Base-by-base conservation (phyloP, 345 rosid species). In the Euphorbia tirucalli region DNA sequence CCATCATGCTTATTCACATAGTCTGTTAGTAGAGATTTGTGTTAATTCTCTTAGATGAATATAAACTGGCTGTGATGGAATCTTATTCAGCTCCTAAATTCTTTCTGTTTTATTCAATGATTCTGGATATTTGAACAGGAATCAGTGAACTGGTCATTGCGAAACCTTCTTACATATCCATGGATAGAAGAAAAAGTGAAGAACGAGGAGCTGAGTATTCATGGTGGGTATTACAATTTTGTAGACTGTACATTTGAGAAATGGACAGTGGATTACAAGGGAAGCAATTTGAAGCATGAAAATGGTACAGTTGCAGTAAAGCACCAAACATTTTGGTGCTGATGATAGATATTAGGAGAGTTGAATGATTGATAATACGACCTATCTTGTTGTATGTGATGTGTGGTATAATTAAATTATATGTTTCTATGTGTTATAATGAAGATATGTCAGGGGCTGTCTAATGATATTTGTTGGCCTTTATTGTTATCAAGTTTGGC, bases 141-240 rank as follows among this genome's bases (percentile, higher is more conserved):
- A 32, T 96, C 99, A 1, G 82, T 93, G 48, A 87, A 87, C 74
- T 76, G 84, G 68, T 93, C 99, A 0, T 78, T 96, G 82, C 71
- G 67, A 48, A 93, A 82, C 72, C 89, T 93, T 71, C 91, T 96
- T 60, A 88, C 85, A 72, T 96, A 93, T 69, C 98, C 97, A 1
- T 96, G 99, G 99, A 87, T 96, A 63, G 89, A 91, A 82, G 99
- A 92, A 76, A 93, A 80, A 73, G 93, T 88, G 70, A 73, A 69
- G 79, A 74, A 77, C 46, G 93, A 91, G 19, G 75, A 68, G 24
- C 81, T 96, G 56, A 81, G 86, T 54, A 78, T 96, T 67, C 96
- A 96, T 57, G 99, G 98, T 28, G 95, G 98, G 54, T 96, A 96
- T 84, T 96, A 96, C 61, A 81, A 93, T 77, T 90, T 96, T 49